These are phyloP conservation scores for Monilinia polystroma DNA, from an alignment of 2,329 filamentous ascomycete genomes.

Conservation along the genomic window DNA sequence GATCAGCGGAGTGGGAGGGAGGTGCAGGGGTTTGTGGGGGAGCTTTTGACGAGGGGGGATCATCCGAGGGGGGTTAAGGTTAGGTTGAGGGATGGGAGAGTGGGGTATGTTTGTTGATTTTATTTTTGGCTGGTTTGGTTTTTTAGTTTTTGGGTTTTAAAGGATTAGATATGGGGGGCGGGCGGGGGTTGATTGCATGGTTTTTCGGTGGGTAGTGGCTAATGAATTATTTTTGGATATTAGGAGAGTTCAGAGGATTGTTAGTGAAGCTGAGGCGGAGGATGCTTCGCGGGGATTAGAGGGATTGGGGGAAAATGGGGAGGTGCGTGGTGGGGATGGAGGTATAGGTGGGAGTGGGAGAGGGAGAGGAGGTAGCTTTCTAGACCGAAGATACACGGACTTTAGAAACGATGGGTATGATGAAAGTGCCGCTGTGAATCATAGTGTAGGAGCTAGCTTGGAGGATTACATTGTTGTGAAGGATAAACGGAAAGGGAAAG, in stretches of 20 bases:
- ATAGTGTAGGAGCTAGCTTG: not conserved
- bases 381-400: conserved; percentile 25
- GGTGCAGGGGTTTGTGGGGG: conserved; percentile 35
- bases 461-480: conserved; percentile 19
- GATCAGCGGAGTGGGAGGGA: conserved; percentile 39
- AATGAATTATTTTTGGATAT: not conserved
- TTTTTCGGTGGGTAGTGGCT: not conserved
- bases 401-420: conserved; percentile 29
- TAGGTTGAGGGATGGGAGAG: conserved; percentile 36
- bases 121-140: not conserved
- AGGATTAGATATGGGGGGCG: too few relatives aligned
- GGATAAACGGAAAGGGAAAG: conserved; percentile 22
- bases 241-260: conserved; percentile 35
- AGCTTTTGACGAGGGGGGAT: conserved; percentile 37
- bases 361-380: conserved; percentile 4
- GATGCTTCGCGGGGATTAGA: conserved; percentile 1
- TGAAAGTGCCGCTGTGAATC: conserved; percentile 19
- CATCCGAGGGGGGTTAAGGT: conserved; percentile 41
- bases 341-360: conserved; percentile 24
- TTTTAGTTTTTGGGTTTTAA: not conserved
- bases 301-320: not conserved
- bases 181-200: not conserved
- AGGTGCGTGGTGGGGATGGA: not conserved
- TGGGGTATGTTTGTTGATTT: conserved; percentile 26
- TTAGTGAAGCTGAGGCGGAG: conserved; percentile 29